Conservation (phyloP, 805 yeast species). For the Peterozyma xylosa region DNA sequence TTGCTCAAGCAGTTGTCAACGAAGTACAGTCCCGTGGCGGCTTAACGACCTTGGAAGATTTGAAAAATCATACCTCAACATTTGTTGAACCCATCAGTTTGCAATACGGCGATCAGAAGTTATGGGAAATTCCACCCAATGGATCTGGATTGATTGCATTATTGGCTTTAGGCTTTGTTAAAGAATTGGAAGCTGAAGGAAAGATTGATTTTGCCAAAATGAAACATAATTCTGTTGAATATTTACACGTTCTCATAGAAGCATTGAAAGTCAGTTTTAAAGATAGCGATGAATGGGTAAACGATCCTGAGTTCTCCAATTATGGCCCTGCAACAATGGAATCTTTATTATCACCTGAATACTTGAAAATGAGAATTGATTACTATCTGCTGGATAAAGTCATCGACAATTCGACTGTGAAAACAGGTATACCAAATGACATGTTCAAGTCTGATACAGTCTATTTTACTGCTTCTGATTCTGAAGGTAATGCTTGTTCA, state of each 20-base stretch:
- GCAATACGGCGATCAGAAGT: slow-evolving; percentile 41
- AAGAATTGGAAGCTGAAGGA: slow-evolving; percentile 40
- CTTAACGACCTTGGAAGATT: slow-evolving; percentile 46
- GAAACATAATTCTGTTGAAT: slow-evolving; percentile 63
- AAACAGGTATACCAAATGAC: slow-evolving; percentile 51
- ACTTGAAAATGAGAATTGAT: slow-evolving; percentile 41
- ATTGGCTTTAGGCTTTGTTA: slow-evolving; percentile 59
- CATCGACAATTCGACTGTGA: slow-evolving; percentile 31
- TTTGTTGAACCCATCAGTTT: slow-evolving; percentile 58
- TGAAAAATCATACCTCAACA: slow-evolving; percentile 48
- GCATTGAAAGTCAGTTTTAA: slow-evolving; percentile 64
- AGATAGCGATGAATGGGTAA: slow-evolving; percentile 68
- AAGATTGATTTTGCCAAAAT: slow-evolving; percentile 31
- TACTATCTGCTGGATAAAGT: slow-evolving; percentile 33
- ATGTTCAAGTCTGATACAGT: slow-evolving; percentile 63
- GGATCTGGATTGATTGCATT: slow-evolving; percentile 78
- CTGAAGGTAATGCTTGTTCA: slow-evolving; percentile 72
- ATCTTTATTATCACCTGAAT: slow-evolving; percentile 37
- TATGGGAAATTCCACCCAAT: slow-evolving; percentile 84
- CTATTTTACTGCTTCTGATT: slow-evolving; percentile 57
- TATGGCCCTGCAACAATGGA: slow-evolving; percentile 28
- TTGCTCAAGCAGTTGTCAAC: slow-evolving; percentile 57
- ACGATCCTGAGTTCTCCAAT: slow-evolving; percentile 40
- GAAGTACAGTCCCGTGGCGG: slow-evolving; percentile 50
- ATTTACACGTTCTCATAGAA: slow-evolving; percentile 64